Evolutionary conservation across 148 eudicot species (phyloP).

Genomic region (Euryodendron excelsum): DNA sequence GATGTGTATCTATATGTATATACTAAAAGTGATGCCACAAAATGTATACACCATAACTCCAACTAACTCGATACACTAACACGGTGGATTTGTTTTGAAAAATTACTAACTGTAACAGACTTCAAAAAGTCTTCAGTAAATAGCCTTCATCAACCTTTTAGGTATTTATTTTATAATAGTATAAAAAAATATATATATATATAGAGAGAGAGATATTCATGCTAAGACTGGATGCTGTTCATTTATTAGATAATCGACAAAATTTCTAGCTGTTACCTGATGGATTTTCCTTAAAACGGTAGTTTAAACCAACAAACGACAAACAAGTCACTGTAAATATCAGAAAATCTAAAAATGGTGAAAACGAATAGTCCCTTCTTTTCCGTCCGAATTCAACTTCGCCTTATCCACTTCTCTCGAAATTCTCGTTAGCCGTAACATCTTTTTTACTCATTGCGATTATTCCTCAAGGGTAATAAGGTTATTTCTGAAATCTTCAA

Average conservation of each 20-base stretch:
- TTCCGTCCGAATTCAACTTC: conserved; percentile 11
- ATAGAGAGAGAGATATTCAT: no score
- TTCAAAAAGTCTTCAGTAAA: no score
- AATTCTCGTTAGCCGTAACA: background rate
- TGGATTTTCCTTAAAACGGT: background rate
- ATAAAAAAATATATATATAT: no score
- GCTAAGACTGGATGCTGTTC: background rate
- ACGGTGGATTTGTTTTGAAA: no score
- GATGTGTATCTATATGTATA: no score
- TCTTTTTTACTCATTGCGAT: conserved; percentile 9
- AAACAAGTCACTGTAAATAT: no score
- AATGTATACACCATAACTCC: no score
- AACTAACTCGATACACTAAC: no score
- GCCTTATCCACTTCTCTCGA: conserved; percentile 8
- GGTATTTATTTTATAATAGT: no score
- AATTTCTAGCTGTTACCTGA: background rate
- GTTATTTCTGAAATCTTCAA: conserved; percentile 17
- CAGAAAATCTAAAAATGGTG: background rate
- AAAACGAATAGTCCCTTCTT: background rate
- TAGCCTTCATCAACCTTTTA: no score
- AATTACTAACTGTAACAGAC: no score
- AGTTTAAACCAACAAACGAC: background rate
- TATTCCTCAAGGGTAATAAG: conserved; percentile 1
- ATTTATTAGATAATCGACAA: background rate
- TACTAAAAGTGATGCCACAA: no score